phyloP scores from a whole-genome alignment of 371 early-diverging fungal genomes.

The Chytridiales sp. region DNA sequence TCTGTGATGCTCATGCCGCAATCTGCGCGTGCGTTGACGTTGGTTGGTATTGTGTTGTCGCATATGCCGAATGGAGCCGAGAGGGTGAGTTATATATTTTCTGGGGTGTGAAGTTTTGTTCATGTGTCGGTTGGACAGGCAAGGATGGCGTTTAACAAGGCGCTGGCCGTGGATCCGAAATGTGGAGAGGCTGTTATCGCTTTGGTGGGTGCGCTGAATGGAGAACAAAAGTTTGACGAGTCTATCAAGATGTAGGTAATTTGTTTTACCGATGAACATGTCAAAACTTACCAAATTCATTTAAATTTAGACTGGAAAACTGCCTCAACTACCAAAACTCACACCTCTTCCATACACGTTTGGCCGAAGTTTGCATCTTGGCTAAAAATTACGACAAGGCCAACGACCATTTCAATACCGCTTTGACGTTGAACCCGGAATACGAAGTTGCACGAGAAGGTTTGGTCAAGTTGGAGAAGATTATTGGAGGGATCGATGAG shows the following conservation, averaged over 20 bases:
- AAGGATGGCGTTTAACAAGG: conserved; percentile 11
- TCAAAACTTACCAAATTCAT: not conserved
- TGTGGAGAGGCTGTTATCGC: conserved; percentile 26
- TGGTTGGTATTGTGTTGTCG: conserved; percentile 21
- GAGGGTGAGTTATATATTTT: conserved; percentile 3
- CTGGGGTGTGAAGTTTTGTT: not conserved
- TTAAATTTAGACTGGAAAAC: conserved; percentile 6
- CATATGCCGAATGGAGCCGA: conserved; percentile 12
- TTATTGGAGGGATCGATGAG: conserved; percentile 9
- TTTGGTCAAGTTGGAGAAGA: conserved; percentile 14
- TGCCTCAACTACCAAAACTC: conserved; percentile 3
- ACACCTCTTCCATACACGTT: conserved; percentile 16
- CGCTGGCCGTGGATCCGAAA: conserved; percentile 19
- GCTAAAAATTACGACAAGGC: conserved; percentile 17
- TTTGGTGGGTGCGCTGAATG: conserved; percentile 10
- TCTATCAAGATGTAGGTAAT: conserved; percentile 13
- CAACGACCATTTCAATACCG: conserved; percentile 26
- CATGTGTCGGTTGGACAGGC: conserved; percentile 5
- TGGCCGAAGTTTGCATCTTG: conserved; percentile 23
- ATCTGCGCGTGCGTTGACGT: conserved; percentile 17
- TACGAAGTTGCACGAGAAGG: conserved; percentile 23
- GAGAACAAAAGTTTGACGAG: conserved; percentile 2
- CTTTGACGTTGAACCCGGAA: conserved; percentile 15
- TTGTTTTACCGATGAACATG: not conserved
- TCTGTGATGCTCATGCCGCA: conserved; percentile 13